Evolutionary conservation across 2,329 filamentous ascomycete genomes (phyloP).

Genomic region (Apiospora phragmitis): DNA sequence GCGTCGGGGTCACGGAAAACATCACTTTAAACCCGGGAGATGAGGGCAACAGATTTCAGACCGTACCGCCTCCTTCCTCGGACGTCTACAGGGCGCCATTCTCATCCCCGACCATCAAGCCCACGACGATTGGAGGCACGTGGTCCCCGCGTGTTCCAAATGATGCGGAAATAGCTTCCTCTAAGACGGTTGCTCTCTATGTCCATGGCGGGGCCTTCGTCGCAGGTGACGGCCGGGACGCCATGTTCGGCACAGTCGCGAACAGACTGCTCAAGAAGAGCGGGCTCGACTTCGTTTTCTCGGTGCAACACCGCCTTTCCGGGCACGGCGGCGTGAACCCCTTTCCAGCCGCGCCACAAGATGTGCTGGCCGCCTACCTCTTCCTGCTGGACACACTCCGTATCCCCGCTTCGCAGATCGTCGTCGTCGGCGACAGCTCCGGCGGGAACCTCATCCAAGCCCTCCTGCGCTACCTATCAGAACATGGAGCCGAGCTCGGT

Average conservation of each 20-base stretch:
- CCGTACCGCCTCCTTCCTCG: constrained; percentile 19
- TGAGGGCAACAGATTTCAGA: constrained; percentile 14
- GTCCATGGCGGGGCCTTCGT: constrained; percentile 30
- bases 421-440: constrained; percentile 46
- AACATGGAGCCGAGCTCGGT: constrained; percentile 32
- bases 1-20: constrained; percentile 17
- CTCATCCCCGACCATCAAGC: constrained; percentile 17
- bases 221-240: constrained; percentile 22
- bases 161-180: neutral
- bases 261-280: constrained; percentile 25
- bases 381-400: constrained; percentile 40
- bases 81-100: constrained; percentile 25
- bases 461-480: constrained; percentile 43
- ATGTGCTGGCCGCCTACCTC: constrained; percentile 41
- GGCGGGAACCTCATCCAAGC: constrained; percentile 43
- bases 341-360: constrained; percentile 48
- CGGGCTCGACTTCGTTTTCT: constrained; percentile 36
- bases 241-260: constrained; percentile 10
- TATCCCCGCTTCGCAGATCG: constrained; percentile 38
- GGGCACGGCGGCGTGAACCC: constrained; percentile 26
- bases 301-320: constrained; percentile 46
- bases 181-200: constrained; percentile 22
- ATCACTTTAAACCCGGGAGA: constrained; percentile 11
- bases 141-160: constrained; percentile 25
- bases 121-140: constrained; percentile 28